Percentiles rank a stretch among this genome's conserved stretches.
These are phyloP conservation scores for Colletotrichum ledebouriae DNA, from an alignment of 2,329 filamentous ascomycete genomes.

Conservation along the genomic window DNA sequence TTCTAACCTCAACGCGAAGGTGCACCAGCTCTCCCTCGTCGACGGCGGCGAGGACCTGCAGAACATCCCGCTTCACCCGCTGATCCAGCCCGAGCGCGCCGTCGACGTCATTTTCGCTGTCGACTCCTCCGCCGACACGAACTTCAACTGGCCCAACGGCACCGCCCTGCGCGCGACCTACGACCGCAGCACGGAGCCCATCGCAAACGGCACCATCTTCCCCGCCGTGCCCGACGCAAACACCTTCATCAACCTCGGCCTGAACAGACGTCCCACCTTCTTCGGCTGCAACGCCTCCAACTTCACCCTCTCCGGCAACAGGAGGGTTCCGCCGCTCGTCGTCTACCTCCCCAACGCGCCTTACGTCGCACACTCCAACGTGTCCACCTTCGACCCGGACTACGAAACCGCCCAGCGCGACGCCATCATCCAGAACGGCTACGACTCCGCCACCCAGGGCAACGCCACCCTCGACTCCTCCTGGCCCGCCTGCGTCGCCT, in stretches of 20 bases:
- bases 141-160: constrained; percentile 71
- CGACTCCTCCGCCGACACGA: constrained; percentile 74
- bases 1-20: constrained; percentile 58
- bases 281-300: constrained; percentile 71
- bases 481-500: constrained; percentile 90
- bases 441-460: constrained; percentile 83
- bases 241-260: constrained; percentile 69
- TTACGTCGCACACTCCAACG: constrained; percentile 82
- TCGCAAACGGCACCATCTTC: constrained; percentile 69
- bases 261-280: constrained; percentile 72
- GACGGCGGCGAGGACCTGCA: constrained; percentile 86
- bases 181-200: constrained; percentile 61
- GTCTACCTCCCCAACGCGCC: constrained; percentile 92
- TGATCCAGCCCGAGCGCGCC: constrained; percentile 65
- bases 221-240: constrained; percentile 68
- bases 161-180: constrained; percentile 70
- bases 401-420: constrained; percentile 79
- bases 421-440: constrained; percentile 87
- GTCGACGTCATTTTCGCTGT: constrained; percentile 75
- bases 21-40: constrained; percentile 75
- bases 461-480: constrained; percentile 80
- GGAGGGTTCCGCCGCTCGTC: constrained; percentile 74
- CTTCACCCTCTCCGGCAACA: constrained; percentile 62
- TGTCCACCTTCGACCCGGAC: constrained; percentile 78
- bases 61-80: constrained; percentile 83